Percentiles rank a stretch among this genome's conserved stretches.
These are phyloP conservation scores for Talaromyces wortmannii DNA, from an alignment of 495 filamentous ascomycete species.

Conservation along the genomic window DNA sequence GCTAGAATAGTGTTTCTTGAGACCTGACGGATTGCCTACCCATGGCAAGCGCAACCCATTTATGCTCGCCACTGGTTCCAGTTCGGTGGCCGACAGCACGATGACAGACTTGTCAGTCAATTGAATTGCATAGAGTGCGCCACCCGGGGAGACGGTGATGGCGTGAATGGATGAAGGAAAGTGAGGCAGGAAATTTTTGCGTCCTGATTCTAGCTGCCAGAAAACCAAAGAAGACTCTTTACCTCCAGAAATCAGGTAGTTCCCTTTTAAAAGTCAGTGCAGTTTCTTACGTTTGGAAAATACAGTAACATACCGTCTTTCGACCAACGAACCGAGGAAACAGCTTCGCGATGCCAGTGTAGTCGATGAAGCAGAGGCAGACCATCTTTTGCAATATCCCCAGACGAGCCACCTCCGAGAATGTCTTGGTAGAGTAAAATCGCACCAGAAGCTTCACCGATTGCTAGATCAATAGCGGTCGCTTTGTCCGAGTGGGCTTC, in stretches of 20 bases:
- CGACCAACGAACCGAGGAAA: constrained; percentile 80
- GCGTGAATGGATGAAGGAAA: constrained; percentile 76
- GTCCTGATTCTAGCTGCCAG: constrained; percentile 90
- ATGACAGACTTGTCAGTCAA: constrained; percentile 87
- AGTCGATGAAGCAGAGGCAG: constrained; percentile 38
- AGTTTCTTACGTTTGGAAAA: neutral
- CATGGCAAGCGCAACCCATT: constrained; percentile 66
- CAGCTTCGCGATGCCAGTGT: constrained; percentile 88
- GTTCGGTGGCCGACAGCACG: constrained; percentile 80
- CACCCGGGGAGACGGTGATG: constrained; percentile 71
- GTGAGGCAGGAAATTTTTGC: constrained; percentile 77
- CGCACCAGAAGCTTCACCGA: constrained; percentile 67
- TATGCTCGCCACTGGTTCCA: constrained; percentile 71
- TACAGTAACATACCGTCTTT: constrained; percentile 62
- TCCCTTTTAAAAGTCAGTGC: constrained; percentile 48
- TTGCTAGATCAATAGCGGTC: constrained; percentile 53
- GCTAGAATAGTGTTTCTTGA: neutral
- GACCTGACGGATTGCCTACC: neutral
- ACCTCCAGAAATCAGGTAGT: constrained; percentile 91
- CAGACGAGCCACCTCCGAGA: constrained; percentile 21
- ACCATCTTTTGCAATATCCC: constrained; percentile 29
- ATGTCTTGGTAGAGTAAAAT: constrained; percentile 76
- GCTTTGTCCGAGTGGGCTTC: constrained; percentile 13
- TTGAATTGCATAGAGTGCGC: constrained; percentile 73
- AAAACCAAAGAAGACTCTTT: constrained; percentile 83